Evolutionary conservation across 129 eudicot species (phyloP).

Genomic region (Solidago caesia): DNA sequence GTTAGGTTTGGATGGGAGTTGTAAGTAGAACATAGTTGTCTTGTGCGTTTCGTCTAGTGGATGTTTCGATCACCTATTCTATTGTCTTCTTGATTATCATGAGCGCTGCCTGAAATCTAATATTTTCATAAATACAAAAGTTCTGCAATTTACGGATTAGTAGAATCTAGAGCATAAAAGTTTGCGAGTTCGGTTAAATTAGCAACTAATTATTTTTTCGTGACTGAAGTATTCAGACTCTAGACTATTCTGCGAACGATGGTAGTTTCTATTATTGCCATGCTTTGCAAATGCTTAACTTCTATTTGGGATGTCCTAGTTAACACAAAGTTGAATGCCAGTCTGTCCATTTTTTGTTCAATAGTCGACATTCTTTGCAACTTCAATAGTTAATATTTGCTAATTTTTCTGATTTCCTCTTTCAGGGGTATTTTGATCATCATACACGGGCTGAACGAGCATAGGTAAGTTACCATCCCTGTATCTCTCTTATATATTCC

Average conservation of each 20-base stretch:
- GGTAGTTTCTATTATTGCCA: not conserved
- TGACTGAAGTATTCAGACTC: not conserved
- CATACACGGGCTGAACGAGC: conserved; percentile 95
- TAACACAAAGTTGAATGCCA: conserved; percentile 3
- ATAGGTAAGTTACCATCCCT: conserved; percentile 49
- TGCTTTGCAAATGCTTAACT: not conserved
- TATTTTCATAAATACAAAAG: not conserved
- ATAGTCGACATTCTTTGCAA: not conserved
- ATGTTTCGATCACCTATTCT: not conserved
- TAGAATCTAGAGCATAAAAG: too few relatives aligned
- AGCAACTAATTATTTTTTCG: too few relatives aligned
- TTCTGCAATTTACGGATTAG: too few relatives aligned
- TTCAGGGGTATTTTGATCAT: conserved; percentile 87
- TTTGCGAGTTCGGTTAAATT: too few relatives aligned
- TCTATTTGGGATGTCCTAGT: not conserved
- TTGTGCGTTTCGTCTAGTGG: not conserved
- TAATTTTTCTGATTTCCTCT: conserved; percentile 18
- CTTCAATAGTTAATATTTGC: not conserved
- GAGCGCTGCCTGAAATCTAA: conserved; percentile 1
- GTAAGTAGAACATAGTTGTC: not conserved
- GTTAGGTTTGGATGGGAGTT: not conserved
- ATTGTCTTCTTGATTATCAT: conserved; percentile 9
- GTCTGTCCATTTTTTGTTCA: not conserved
- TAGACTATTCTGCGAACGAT: not conserved
- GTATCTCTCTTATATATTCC: not conserved